Base-by-base conservation (phyloP, 306 rosid genomes). In the Begonia masoniana region DNA sequence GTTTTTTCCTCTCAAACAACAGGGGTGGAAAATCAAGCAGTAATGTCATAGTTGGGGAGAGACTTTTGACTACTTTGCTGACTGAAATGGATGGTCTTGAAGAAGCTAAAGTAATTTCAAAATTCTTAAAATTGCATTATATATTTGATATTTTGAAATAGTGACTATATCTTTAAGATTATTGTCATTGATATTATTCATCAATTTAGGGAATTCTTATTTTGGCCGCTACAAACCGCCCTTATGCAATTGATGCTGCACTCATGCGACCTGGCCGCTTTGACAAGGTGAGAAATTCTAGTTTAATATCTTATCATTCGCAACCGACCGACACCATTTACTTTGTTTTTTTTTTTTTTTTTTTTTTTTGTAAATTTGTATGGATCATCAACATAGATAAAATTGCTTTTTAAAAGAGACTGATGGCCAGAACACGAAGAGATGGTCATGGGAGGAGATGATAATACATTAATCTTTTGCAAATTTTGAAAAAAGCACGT, bases 11-110 rank as follows among this genome's bases (percentile, higher is more conserved):
- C 19, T 51, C 39, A 31, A 60, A 78, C 60, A 54, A 55, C 76
- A 89, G 97, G 55, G 91, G 94, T 69, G 83, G 83, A 72, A 70
- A 68, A 61, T 91, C 96, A 58, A 81, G 92, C 73, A 66, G 72
- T 64, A 77, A 71, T 51, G 24, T 61, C 9, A 56, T 76, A 1
- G 94, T 81, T 13, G 88, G 89, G 42, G 97, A 89, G 71, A 85
- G 97, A 74, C 94, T 85, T 73, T 75, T 85, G 54, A 78, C 97
- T 53, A 89, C 97, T 50, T 66, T 89, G 68, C 78, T 89, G 19
- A 89, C 95, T n/a, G 97, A 89, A 66, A 89, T 89, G 85, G 95
- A 89, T 78, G 97, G 97, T 62, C 70, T 89, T 62, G 94, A 82
- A 73, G 95, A 85, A 75, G 85, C 97, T 54, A 89, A 78, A 81